Percentiles rank a stretch among this genome's conserved stretches.
These are phyloP conservation scores for Geopyxis carbonaria DNA, from an alignment of 495 filamentous ascomycete genomes.

Conservation along the genomic window DNA sequence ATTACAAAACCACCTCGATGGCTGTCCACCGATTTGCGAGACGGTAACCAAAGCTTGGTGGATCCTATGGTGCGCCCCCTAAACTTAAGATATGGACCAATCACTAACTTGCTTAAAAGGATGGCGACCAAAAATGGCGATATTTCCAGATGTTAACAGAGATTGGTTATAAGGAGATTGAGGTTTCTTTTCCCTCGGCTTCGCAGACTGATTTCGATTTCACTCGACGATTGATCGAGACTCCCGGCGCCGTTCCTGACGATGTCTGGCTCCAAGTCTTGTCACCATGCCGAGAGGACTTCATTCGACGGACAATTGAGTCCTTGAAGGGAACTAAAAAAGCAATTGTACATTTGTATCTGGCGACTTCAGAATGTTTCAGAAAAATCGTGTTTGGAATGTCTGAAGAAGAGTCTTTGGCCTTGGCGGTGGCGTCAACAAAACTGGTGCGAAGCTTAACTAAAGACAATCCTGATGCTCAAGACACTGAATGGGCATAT, in stretches of 20 bases:
- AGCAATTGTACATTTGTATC: slow-evolving; percentile 91
- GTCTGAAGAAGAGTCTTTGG: slow-evolving; percentile 62
- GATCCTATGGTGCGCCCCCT: slow-evolving; percentile 57
- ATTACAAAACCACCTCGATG: slow-evolving; percentile 67
- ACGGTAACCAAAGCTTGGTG: slow-evolving; percentile 77
- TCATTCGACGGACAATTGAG: slow-evolving; percentile 80
- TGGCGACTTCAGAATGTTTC: slow-evolving; percentile 89
- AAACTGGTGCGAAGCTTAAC: slow-evolving; percentile 78
- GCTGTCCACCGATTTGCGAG: slow-evolving; percentile 70
- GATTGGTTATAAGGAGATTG: slow-evolving; percentile 96
- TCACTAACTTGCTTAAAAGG: slow-evolving; percentile 33
- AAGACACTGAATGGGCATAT: slow-evolving; percentile 75
- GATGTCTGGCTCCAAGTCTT: slow-evolving; percentile 96
- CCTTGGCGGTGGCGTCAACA: slow-evolving; percentile 71
- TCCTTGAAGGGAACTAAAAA: slow-evolving; percentile 83
- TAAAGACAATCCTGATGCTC: slow-evolving; percentile 71
- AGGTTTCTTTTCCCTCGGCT: slow-evolving; percentile 88
- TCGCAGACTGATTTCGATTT: slow-evolving; percentile 94
- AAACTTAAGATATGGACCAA: not conserved
- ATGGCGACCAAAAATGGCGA: slow-evolving; percentile 79
- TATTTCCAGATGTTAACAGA: slow-evolving; percentile 92
- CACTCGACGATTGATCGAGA: slow-evolving; percentile 72
- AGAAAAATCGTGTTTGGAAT: slow-evolving; percentile 77
- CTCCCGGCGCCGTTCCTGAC: slow-evolving; percentile 68
- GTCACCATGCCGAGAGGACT: slow-evolving; percentile 79